Conservation (phyloP, 805 yeast genomes). For the Candida hispaniensis region DNA sequence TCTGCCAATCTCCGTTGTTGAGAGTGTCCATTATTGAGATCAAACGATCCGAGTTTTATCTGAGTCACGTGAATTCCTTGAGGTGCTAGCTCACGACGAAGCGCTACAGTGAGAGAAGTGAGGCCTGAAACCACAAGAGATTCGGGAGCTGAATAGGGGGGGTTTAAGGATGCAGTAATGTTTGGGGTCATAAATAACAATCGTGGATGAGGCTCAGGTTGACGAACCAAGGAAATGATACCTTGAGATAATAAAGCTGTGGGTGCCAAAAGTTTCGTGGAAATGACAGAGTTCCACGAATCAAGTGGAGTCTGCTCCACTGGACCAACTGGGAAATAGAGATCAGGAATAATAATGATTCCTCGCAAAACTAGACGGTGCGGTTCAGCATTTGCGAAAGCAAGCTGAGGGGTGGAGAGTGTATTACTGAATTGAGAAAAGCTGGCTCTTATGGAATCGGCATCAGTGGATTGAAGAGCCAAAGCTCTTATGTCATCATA, state of each 20-base stretch:
- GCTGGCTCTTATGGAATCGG: slow-evolving; percentile 36
- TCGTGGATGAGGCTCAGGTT: slow-evolving; percentile 35
- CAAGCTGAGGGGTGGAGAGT: slow-evolving; percentile 44
- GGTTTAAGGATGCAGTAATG: slow-evolving; percentile 41
- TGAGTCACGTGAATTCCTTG: slow-evolving; percentile 36
- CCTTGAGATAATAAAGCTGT: slow-evolving; percentile 45
- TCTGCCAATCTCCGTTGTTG: slow-evolving; percentile 27
- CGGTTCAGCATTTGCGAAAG: slow-evolving; percentile 48
- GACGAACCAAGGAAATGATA: slow-evolving; percentile 42
- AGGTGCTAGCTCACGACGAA: slow-evolving; percentile 37
- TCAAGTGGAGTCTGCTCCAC: slow-evolving; percentile 43
- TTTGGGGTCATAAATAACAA: slow-evolving; percentile 45
- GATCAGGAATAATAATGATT: slow-evolving; percentile 58
- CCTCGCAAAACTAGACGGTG: slow-evolving; percentile 51
- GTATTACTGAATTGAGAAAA: slow-evolving; percentile 40
- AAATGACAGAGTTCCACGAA: slow-evolving; percentile 42
- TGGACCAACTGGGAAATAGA: slow-evolving; percentile 58
- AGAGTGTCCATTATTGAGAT: slow-evolving; percentile 29
- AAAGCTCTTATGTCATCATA: slow-evolving; percentile 62
- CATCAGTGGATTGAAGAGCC: slow-evolving; percentile 38
- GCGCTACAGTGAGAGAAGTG: slow-evolving; percentile 30
- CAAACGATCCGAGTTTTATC: slow-evolving; percentile 39
- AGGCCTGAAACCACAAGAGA: slow-evolving; percentile 41
- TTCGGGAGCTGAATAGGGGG: slow-evolving; percentile 59
- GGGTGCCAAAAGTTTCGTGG: slow-evolving; percentile 39